These are phyloP conservation scores for Leccinum fallax DNA, from an alignment of 1,284 basidiomycete genomes.

Conservation along the genomic window DNA sequence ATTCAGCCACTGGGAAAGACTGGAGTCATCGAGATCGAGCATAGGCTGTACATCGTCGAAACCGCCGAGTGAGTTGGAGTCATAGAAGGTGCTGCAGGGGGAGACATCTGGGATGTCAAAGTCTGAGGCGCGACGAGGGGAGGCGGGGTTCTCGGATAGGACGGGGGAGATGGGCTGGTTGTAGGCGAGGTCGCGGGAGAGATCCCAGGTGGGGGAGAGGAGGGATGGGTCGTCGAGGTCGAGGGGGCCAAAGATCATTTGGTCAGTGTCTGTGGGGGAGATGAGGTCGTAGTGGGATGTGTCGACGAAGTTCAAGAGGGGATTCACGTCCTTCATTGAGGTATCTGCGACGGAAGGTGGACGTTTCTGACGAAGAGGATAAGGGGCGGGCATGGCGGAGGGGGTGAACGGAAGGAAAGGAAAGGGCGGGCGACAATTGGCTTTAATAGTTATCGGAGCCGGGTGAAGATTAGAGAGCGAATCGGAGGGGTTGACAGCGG, in stretches of 20 bases:
- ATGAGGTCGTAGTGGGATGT: slow-evolving; percentile 35
- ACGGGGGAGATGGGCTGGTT: slow-evolving; percentile 38
- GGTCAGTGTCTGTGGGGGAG: slow-evolving; percentile 45
- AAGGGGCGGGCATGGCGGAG: slow-evolving; percentile 42
- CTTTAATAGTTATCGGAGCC: slow-evolving; percentile 37
- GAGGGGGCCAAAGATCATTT: slow-evolving; percentile 63
- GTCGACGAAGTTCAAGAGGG: slow-evolving; percentile 50
- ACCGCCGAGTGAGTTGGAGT: slow-evolving; percentile 27
- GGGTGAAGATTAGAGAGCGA: slow-evolving; percentile 29
- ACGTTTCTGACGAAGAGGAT: slow-evolving; percentile 36
- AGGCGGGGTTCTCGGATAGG: slow-evolving; percentile 34
- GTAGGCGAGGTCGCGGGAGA: slow-evolving; percentile 40
- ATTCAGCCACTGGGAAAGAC: slow-evolving; percentile 58
- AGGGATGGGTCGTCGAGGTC: slow-evolving; percentile 58
- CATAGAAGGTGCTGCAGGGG: slow-evolving; percentile 34
- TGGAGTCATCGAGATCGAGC: slow-evolving; percentile 46
- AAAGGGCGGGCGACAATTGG: slow-evolving; percentile 20
- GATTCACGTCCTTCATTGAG: slow-evolving; percentile 44
- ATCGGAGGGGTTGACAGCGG: slow-evolving; percentile 26
- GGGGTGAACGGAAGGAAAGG: slow-evolving; percentile 32
- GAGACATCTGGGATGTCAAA: slow-evolving; percentile 40
- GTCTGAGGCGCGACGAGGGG: slow-evolving; percentile 34
- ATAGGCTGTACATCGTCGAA: slow-evolving; percentile 35
- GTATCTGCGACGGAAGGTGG: slow-evolving; percentile 35
- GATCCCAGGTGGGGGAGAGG: slow-evolving; percentile 49